phyloP scores from a whole-genome alignment of 805 yeast genomes.

The Candida bentonensis region DNA sequence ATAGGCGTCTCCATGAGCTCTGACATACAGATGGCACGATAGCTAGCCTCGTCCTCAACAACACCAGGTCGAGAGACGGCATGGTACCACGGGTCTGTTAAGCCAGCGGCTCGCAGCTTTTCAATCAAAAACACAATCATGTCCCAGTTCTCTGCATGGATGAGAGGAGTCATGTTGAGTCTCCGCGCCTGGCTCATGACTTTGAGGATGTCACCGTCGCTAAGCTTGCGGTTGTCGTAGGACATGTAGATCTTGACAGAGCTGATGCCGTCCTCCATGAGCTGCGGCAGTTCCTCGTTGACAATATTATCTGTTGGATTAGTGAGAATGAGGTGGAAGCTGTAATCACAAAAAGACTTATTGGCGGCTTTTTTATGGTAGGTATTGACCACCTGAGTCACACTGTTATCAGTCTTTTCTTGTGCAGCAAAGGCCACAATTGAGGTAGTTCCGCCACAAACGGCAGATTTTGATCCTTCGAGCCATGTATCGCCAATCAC shows the following conservation, averaged over 20 bases:
- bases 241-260: conserved; percentile 28
- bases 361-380: conserved; percentile 13
- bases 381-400: conserved; percentile 13
- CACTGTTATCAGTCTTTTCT: conserved; percentile 11
- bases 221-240: conserved; percentile 25
- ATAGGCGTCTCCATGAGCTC: conserved; percentile 28
- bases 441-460: conserved; percentile 34
- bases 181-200: conserved; percentile 24
- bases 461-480: conserved; percentile 27
- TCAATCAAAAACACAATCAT: conserved; percentile 25
- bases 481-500: conserved; percentile 25
- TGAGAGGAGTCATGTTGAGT: conserved; percentile 27
- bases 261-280: conserved; percentile 22
- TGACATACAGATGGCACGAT: conserved; percentile 27
- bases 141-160: conserved; percentile 33
- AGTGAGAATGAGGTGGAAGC: conserved; percentile 27
- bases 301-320: conserved; percentile 16
- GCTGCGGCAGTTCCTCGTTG: conserved; percentile 19
- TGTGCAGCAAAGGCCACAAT: conserved; percentile 28
- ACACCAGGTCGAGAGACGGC: conserved; percentile 27
- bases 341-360: conserved; percentile 29
- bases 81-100: conserved; percentile 26
- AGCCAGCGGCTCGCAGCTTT: conserved; percentile 17
- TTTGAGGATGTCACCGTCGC: conserved; percentile 25
- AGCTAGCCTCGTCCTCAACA: conserved; percentile 32